Evolutionary conservation across 768 basidiomycete species (phyloP), one percentile per base, ranked within the genome.

Genomic region (Pholiota conissans): DNA sequence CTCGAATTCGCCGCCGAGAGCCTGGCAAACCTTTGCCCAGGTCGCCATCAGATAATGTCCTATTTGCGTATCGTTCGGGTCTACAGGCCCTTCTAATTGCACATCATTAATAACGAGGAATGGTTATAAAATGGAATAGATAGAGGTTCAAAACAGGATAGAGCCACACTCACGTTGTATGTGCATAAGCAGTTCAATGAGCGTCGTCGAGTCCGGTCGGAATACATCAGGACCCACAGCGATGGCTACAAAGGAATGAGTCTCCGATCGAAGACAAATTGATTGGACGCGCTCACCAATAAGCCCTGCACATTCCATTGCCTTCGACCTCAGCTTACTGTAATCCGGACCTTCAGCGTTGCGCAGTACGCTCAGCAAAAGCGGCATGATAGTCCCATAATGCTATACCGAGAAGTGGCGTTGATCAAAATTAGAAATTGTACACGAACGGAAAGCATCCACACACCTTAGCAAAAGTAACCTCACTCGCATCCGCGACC

Each of bases 251-350:
- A 10, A 16, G n/a, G 20, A 5, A 22, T 20, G 16, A 32, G 20
- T 48, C n/a, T n/a, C n/a, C 1, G 35, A 32, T 6, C 30, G 6
- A 32, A 37, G 18, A 27, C 39, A 57, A 16, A 27, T 37, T 4
- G 2, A 35, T 10, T 18, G 30, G 26, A 29, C 26, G 10, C n/a
- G 70, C 83, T 16, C 37, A 93, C 93, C 93, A 59, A 93, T 89
- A 20, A 93, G 75, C 7, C 90, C 90, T 0, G 91, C 92, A 69
- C 93, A 94, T 67, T 95, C 93, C 90, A 96, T 94, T 0, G 91
- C 91, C 67, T 94, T 92, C 37, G 85, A 82, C 22, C 90, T 77
- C 50, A 95, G 65, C 66, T 86, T 87, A 24, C 79, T 76, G 68
- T 90, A 87, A 50, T 87, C 85, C 0, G 79, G 68, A 5, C 83